A percentile compares a stretch with the other conserved stretches of the same genome.
Conservation (phyloP, 768 basidiomycete species). For the Hericium coralloides region DNA sequence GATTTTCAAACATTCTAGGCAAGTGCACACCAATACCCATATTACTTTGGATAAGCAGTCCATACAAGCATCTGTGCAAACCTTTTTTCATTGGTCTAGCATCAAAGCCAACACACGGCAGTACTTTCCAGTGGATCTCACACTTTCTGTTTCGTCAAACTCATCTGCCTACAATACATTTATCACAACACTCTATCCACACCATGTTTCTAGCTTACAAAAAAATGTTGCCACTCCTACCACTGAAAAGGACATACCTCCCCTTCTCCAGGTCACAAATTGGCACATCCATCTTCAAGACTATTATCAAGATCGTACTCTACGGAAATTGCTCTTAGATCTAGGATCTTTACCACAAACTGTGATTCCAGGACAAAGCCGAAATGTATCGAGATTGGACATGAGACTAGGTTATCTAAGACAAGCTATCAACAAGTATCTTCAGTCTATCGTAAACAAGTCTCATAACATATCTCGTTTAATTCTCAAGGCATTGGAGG, state of each 20-base stretch:
- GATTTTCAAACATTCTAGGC: too few species aligned
- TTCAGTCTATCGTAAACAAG: neutral
- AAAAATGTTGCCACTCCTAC: neutral
- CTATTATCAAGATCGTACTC: neutral
- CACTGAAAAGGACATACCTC: neutral
- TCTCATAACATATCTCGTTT: neutral
- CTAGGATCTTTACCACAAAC: neutral
- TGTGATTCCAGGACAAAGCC: neutral
- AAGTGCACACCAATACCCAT: too few species aligned
- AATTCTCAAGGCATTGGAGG: neutral
- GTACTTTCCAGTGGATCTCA: neutral
- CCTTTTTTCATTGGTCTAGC: neutral
- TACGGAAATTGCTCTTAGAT: neutral
- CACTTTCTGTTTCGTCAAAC: neutral
- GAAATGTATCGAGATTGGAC: neutral
- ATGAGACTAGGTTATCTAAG: neutral
- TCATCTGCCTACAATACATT: neutral
- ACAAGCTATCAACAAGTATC: neutral
- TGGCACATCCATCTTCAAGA: neutral
- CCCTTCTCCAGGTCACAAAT: neutral
- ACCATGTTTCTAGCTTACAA: neutral
- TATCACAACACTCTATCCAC: neutral
- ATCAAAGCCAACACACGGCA: neutral
- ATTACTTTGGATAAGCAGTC: neutral
- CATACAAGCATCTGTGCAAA: neutral